These are phyloP conservation scores for Coemansia sp. DNA, from an alignment of 192 early-diverging fungal species.

Conservation along the genomic window DNA sequence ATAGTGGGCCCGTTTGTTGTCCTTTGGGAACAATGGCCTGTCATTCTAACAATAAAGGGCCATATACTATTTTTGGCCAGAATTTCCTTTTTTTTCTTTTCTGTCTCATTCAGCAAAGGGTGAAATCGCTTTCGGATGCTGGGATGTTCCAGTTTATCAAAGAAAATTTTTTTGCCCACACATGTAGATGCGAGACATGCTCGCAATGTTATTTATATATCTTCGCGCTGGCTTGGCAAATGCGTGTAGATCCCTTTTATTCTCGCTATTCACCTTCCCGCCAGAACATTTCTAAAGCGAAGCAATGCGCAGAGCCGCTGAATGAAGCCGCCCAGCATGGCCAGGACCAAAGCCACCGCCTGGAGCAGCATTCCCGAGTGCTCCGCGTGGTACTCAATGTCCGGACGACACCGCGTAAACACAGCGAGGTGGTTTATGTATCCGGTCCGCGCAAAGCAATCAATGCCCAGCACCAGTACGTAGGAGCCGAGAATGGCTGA, in stretches of 20 bases:
- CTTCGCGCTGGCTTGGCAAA: neutral
- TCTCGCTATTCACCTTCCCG: neutral
- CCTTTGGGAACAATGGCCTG: neutral
- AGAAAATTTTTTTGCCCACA: neutral
- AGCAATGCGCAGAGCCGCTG: neutral
- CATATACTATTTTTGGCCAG: neutral
- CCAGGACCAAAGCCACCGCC: conserved; percentile 7
- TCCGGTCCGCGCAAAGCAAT: conserved; percentile 16
- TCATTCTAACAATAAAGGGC: neutral
- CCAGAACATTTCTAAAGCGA: neutral
- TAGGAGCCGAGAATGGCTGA: conserved; percentile 14
- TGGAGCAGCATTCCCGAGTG: conserved; percentile 9
- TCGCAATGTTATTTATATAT: neutral
- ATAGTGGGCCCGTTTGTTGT: neutral
- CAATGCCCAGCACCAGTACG: conserved; percentile 11
- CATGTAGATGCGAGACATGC: neutral
- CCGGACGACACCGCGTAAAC: neutral
- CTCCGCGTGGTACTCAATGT: neutral
- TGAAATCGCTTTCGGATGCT: neutral
- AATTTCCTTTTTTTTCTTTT: neutral
- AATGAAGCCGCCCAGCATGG: neutral
- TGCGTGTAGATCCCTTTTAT: neutral
- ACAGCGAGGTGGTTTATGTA: conserved; percentile 1
- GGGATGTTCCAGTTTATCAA: neutral
- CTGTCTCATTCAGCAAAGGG: neutral